Evolutionary conservation across 2,329 filamentous ascomycete species (phyloP).

Genomic region (Ascochyta pisi): DNA sequence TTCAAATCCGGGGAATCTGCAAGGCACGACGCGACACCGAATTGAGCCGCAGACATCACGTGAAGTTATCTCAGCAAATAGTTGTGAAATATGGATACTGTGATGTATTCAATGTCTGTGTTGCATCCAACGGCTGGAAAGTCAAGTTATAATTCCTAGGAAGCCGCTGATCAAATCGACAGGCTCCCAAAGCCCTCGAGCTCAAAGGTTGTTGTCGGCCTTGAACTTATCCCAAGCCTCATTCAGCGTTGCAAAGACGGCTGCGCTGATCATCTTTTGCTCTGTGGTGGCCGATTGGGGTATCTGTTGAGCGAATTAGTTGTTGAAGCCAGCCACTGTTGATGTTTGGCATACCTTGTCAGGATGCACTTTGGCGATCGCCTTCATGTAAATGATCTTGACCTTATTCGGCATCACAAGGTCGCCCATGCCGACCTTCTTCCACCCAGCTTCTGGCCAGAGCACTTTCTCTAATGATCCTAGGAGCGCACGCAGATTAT

Average conservation of each 20-base stretch:
- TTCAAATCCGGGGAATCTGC: constrained; percentile 24
- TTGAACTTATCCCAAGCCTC: constrained; percentile 75
- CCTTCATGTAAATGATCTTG: constrained; percentile 99
- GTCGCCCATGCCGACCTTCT: constrained; percentile 94
- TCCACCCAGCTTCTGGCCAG: constrained; percentile 94
- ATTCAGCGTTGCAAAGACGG: constrained; percentile 70
- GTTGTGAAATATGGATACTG: neutral
- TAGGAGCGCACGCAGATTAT: constrained; percentile 87
- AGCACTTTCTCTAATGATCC: constrained; percentile 87
- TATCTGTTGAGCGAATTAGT: constrained; percentile 51
- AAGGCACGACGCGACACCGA: constrained; percentile 21
- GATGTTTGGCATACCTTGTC: constrained; percentile 76
- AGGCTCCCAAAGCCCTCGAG: no score
- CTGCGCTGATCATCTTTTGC: constrained; percentile 70
- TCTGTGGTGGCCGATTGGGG: constrained; percentile 69
- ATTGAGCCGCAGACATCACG: constrained; percentile 24
- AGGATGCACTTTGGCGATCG: constrained; percentile 96
- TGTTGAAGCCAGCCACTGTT: neutral
- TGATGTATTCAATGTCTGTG: no score
- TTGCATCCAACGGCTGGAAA: neutral
- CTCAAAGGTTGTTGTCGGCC: constrained; percentile 58
- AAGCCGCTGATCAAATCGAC: neutral
- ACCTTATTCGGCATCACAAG: constrained; percentile 92
- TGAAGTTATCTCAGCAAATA: neutral
- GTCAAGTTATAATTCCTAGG: neutral